Percentiles rank a stretch among this genome's conserved stretches.
Evolutionary conservation across 352 stramenopile species (phyloP).

Genomic region (Pythium rhizo-oryzae): DNA sequence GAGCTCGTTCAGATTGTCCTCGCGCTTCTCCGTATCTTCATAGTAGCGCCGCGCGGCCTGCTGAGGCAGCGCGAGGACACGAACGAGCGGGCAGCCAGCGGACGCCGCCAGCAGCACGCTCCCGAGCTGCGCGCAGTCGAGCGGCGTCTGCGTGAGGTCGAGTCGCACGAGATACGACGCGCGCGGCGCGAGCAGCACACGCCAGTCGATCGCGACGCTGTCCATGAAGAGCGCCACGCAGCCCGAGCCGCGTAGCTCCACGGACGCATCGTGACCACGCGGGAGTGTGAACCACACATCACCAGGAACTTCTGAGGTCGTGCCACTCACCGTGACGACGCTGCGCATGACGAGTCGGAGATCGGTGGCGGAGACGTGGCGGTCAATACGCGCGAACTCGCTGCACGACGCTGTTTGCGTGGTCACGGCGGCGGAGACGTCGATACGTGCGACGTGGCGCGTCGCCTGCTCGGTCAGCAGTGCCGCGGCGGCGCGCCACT

Average conservation of each 20-base stretch:
- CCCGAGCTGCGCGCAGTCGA: conserved; percentile 15
- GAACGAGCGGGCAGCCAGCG: conserved; percentile 1
- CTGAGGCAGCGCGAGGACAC: conserved; percentile 6
- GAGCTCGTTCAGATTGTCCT: conserved; percentile 20
- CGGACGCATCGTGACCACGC: background rate
- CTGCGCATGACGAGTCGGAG: conserved; percentile 18
- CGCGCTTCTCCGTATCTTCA: conserved; percentile 12
- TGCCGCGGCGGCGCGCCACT: background rate
- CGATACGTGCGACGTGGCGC: conserved; percentile 6
- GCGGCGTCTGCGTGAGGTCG: conserved; percentile 12
- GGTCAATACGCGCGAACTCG: background rate
- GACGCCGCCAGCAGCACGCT: conserved; percentile 7
- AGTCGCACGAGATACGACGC: conserved; percentile 12
- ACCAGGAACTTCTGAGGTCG: background rate
- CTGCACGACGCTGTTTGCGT: too few species aligned
- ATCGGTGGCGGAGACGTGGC: background rate
- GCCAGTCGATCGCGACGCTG: conserved; percentile 16
- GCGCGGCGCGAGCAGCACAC: conserved; percentile 7
- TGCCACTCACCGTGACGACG: conserved; percentile 7
- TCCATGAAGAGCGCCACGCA: conserved; percentile 11
- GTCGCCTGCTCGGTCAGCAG: background rate
- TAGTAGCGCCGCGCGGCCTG: conserved; percentile 9
- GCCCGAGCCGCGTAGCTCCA: background rate
- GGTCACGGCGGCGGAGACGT: conserved; percentile 7
- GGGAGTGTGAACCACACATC: background rate